Evolutionary conservation across 1,284 basidiomycete species (phyloP).

Genomic region (Xanthoconium separans): DNA sequence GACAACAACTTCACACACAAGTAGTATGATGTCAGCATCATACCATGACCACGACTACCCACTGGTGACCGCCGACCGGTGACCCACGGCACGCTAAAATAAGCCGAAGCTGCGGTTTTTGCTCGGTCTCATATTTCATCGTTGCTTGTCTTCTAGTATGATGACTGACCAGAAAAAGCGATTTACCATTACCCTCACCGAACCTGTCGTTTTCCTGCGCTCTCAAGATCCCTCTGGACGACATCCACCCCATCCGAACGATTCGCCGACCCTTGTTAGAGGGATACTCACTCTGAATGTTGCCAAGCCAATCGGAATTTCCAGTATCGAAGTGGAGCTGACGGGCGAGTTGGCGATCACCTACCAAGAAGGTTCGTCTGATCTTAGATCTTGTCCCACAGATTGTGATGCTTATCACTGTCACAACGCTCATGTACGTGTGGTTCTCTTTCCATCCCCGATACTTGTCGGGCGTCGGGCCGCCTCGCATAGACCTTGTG

Average conservation of each 20-base stretch:
- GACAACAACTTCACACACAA: too few relatives aligned
- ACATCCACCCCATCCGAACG: constrained; percentile 20
- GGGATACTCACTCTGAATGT: constrained; percentile 83
- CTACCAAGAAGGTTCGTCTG: constrained; percentile 81
- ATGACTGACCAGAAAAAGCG: constrained; percentile 36
- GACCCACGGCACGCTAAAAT: too few relatives aligned
- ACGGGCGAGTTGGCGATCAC: constrained; percentile 60
- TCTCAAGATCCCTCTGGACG: constrained; percentile 39
- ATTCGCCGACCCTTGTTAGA: constrained; percentile 74
- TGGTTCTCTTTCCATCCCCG: not conserved
- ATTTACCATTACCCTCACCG: constrained; percentile 71
- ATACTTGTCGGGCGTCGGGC: constrained; percentile 49
- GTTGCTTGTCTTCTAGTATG: not conserved
- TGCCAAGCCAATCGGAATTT: constrained; percentile 82
- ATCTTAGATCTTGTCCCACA: not conserved
- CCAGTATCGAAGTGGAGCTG: constrained; percentile 81
- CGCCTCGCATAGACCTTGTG: constrained; percentile 73
- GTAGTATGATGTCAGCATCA: too few relatives aligned
- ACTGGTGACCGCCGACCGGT: too few relatives aligned
- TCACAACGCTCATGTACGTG: not conserved
- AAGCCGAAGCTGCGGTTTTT: too few relatives aligned
- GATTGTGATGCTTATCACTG: not conserved
- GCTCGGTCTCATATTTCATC: too few relatives aligned
- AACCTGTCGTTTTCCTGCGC: constrained; percentile 82
- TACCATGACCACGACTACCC: too few relatives aligned